Conservation (phyloP, 306 rosid genomes). For the Quercus dentata region DNA sequence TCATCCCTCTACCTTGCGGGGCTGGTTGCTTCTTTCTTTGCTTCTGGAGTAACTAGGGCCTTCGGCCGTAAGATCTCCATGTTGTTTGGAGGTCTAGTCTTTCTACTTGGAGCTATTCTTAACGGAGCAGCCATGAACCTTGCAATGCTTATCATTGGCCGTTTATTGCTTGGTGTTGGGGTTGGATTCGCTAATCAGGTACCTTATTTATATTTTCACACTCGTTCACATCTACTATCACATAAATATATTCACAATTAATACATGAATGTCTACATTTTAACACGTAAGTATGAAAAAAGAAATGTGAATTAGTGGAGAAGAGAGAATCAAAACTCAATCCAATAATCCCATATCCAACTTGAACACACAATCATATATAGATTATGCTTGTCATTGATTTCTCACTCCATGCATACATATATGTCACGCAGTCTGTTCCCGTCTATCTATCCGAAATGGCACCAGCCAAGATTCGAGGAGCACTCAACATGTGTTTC, state of each 20-base stretch:
- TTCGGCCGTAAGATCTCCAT: conserved; percentile 39
- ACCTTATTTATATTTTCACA: too few species aligned
- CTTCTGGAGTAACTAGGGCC: conserved; percentile 28
- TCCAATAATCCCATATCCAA: too few species aligned
- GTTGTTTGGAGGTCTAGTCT: conserved; percentile 23
- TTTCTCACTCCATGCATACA: too few species aligned
- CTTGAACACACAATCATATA: too few species aligned
- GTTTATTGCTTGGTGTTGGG: conserved; percentile 34
- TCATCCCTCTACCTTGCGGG: conserved; percentile 49
- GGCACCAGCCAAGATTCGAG: conserved; percentile 43
- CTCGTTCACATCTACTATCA: too few species aligned
- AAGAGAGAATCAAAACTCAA: too few species aligned
- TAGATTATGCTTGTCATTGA: too few species aligned
- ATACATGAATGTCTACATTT: too few species aligned
- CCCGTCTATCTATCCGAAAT: conserved; percentile 47
- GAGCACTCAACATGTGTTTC: conserved; percentile 42
- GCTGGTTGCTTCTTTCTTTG: conserved; percentile 34
- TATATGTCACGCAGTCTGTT: conserved; percentile 24
- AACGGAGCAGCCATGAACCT: conserved; percentile 11
- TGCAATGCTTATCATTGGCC: conserved; percentile 33
- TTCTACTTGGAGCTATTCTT: conserved; percentile 25
- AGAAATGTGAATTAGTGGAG: too few species aligned
- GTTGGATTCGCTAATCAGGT: conserved; percentile 49
- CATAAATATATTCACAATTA: too few species aligned
- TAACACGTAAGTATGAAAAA: too few species aligned